Conservation (phyloP, 805 yeast species). For the Zygosaccharomyces pseudorouxii region DNA sequence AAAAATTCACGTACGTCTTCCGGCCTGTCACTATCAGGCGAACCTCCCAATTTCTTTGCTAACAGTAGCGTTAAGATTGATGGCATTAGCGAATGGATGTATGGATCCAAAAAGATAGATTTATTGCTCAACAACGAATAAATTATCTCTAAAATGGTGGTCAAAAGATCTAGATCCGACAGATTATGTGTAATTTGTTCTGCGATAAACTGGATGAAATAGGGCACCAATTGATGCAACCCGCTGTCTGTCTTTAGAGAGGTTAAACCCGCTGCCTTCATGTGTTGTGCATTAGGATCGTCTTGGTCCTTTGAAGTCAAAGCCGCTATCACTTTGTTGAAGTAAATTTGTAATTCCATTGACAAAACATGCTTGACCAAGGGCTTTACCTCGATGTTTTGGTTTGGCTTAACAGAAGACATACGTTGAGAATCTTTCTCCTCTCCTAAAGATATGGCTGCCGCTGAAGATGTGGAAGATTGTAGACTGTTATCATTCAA, state of each 20-base stretch:
- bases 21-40: slow-evolving; percentile 31
- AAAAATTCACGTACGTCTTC: slow-evolving; percentile 33
- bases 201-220: slow-evolving; percentile 91
- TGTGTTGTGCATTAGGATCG: slow-evolving; percentile 36
- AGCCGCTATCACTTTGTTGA: slow-evolving; percentile 83
- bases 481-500: slow-evolving; percentile 46
- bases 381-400: slow-evolving; percentile 68
- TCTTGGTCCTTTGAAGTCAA: slow-evolving; percentile 52
- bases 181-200: slow-evolving; percentile 90
- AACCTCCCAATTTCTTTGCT: slow-evolving; percentile 78
- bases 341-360: slow-evolving; percentile 87
- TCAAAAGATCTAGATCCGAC: slow-evolving; percentile 60
- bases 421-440: slow-evolving; percentile 25
- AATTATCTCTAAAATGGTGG: slow-evolving; percentile 84
- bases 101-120: slow-evolving; percentile 87
- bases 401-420: slow-evolving; percentile 38
- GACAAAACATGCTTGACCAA: slow-evolving; percentile 92
- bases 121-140: slow-evolving; percentile 79
- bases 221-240: slow-evolving; percentile 92
- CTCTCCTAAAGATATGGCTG: slow-evolving; percentile 16
- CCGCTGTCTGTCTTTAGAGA: slow-evolving; percentile 92
- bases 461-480: slow-evolving; percentile 26
- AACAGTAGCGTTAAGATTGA: slow-evolving; percentile 82
- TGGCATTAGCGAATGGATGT: slow-evolving; percentile 96
- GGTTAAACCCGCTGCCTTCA: slow-evolving; percentile 75